A percentile compares a stretch with the other conserved stretches of the same genome.
phyloP scores from a whole-genome alignment of 2,329 filamentous ascomycete genomes.

The Fusarium graminum region DNA sequence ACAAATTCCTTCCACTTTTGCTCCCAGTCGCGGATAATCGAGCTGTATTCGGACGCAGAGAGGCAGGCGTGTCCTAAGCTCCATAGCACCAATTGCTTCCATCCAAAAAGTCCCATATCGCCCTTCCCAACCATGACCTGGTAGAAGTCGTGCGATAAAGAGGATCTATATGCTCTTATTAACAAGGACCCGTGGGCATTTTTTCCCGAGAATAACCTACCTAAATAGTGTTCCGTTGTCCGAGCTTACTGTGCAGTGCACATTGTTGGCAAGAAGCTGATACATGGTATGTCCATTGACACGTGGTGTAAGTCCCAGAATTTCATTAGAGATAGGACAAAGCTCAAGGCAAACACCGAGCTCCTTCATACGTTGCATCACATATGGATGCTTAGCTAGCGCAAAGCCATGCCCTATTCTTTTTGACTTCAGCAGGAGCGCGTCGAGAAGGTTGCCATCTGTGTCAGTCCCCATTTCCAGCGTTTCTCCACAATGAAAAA shows the following conservation, averaged over 20 bases:
- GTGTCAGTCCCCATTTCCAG: conserved; percentile 73
- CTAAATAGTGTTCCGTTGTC: conserved; percentile 81
- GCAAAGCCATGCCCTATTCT: conserved; percentile 82
- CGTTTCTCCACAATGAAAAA: conserved; percentile 84
- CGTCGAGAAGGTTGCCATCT: conserved; percentile 77
- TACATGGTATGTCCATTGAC: conserved; percentile 77
- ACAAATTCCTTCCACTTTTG: conserved; percentile 71
- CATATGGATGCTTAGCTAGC: conserved; percentile 72
- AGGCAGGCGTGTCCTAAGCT: conserved; percentile 73
- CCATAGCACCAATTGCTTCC: conserved; percentile 76
- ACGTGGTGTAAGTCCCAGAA: conserved; percentile 76
- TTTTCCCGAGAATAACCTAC: conserved; percentile 57
- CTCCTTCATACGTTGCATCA: conserved; percentile 75
- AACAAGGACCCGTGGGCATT: neutral
- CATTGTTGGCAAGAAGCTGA: conserved; percentile 75
- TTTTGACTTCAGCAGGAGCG: conserved; percentile 73
- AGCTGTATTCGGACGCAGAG: conserved; percentile 56
- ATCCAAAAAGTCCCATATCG: conserved; percentile 76
- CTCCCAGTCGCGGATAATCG: conserved; percentile 62
- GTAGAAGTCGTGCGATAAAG: conserved; percentile 81
- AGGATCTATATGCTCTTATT: conserved; percentile 63
- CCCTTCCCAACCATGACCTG: conserved; percentile 78
- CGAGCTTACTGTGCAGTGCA: conserved; percentile 80
- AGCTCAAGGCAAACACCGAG: conserved; percentile 78
- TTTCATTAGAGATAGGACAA: conserved; percentile 83